Conservation (phyloP, 176 grass and related monocot species). For the Oryza nivara region DNA sequence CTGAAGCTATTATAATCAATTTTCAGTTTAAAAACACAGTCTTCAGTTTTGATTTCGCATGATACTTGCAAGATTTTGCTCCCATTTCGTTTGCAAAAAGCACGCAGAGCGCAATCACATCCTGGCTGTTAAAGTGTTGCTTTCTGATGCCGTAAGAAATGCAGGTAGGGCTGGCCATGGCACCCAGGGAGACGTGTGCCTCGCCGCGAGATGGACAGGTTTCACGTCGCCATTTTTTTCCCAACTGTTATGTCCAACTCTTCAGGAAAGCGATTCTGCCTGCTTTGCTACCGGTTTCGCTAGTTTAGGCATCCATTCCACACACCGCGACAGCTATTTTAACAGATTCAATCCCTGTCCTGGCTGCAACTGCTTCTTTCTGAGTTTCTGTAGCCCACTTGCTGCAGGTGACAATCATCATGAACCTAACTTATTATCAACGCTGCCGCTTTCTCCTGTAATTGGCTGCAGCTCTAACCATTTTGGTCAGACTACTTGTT, state of each 20-base stretch:
- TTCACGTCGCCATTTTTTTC: conserved; percentile 48
- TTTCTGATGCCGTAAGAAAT: conserved; percentile 33
- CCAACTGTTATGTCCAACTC: conserved; percentile 60
- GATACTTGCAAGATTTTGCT: background rate
- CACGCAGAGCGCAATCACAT: conserved; percentile 10
- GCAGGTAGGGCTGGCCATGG: conserved; percentile 21
- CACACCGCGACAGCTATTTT: background rate
- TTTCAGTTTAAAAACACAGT: background rate
- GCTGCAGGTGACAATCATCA: conserved; percentile 22
- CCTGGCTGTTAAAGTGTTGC: conserved; percentile 47
- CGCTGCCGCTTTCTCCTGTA: background rate
- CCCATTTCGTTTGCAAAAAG: background rate
- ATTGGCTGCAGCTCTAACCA: background rate
- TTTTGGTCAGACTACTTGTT: background rate
- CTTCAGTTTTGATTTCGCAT: background rate
- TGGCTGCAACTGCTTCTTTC: conserved; percentile 28
- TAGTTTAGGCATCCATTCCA: conserved; percentile 16
- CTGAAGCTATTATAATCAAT: background rate
- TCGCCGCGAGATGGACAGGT: conserved; percentile 46
- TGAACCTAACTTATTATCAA: conserved; percentile 22
- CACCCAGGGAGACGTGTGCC: conserved; percentile 22
- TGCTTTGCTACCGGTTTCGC: conserved; percentile 15
- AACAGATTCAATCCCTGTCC: conserved; percentile 12
- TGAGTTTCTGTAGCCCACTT: conserved; percentile 21
- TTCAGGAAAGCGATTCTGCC: conserved; percentile 48